Evolutionary conservation across 495 filamentous ascomycete genomes (phyloP).

Genomic region (Entonaema liquescens): DNA sequence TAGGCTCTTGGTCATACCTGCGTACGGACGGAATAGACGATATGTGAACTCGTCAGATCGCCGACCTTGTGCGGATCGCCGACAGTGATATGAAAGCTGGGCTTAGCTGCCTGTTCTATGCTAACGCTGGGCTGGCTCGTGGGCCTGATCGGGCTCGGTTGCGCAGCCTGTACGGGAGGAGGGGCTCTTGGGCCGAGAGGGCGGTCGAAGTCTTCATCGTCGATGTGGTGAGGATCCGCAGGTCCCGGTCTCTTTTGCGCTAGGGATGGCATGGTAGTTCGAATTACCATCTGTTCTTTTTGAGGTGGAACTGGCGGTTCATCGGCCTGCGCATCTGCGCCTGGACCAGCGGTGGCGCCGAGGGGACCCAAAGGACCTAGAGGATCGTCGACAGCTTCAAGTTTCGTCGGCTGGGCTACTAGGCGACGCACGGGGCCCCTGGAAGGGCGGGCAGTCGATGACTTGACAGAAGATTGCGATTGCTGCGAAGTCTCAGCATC

Average conservation of each 20-base stretch:
- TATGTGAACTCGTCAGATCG: constrained; percentile 95
- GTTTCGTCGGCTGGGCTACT: constrained; percentile 79
- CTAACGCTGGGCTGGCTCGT: constrained; percentile 83
- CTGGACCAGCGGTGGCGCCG: constrained; percentile 56
- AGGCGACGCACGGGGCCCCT: constrained; percentile 66
- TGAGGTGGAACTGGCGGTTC: constrained; percentile 86
- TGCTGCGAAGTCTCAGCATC: constrained; percentile 42
- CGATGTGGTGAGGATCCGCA: constrained; percentile 62
- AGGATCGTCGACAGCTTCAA: constrained; percentile 68
- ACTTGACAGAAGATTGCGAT: constrained; percentile 48
- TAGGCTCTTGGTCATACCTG: constrained; percentile 65
- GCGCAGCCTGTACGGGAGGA: constrained; percentile 77
- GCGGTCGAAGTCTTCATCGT: constrained; percentile 57
- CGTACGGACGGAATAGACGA: constrained; percentile 93
- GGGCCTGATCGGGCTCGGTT: constrained; percentile 60
- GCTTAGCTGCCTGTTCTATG: constrained; percentile 88
- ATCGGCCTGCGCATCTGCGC: constrained; percentile 56
- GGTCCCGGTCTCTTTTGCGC: constrained; percentile 62
- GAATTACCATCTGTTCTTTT: constrained; percentile 77
- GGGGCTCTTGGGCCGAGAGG: constrained; percentile 67
- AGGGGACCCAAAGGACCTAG: constrained; percentile 92
- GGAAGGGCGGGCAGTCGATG: constrained; percentile 41
- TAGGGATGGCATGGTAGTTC: constrained; percentile 58
- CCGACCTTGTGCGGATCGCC: constrained; percentile 98
- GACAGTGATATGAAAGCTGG: constrained; percentile 89